These are phyloP conservation scores for Rhodotorula sp. DNA, from an alignment of 1,284 basidiomycete species.

Conservation along the genomic window DNA sequence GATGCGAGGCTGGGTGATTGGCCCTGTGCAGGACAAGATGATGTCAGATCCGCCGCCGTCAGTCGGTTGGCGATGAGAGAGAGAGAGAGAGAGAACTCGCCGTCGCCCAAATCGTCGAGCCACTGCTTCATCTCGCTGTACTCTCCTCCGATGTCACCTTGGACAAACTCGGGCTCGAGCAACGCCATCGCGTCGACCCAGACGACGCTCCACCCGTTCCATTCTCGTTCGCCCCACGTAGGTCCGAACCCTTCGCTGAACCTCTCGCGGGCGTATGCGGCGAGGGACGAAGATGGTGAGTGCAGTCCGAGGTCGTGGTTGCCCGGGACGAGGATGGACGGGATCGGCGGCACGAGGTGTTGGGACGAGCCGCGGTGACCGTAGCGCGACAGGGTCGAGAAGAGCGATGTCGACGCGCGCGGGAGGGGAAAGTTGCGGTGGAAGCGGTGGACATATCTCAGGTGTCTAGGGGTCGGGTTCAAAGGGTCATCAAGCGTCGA, in stretches of 20 bases:
- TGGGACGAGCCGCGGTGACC: not conserved
- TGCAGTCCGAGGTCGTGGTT: slow-evolving; percentile 77
- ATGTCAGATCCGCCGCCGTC: slow-evolving; percentile 13
- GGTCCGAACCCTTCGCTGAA: slow-evolving; percentile 67
- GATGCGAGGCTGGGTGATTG: slow-evolving; percentile 51
- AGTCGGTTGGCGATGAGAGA: too few species aligned
- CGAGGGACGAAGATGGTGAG: slow-evolving; percentile 14
- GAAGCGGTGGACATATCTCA: slow-evolving; percentile 42
- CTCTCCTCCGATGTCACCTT: slow-evolving; percentile 9
- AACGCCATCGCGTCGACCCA: slow-evolving; percentile 47
- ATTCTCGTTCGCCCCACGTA: slow-evolving; percentile 65
- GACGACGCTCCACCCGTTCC: slow-evolving; percentile 58
- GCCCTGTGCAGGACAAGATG: slow-evolving; percentile 22
- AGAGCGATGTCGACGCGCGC: slow-evolving; percentile 13
- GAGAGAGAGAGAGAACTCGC: slow-evolving; percentile 19
- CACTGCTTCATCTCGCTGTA: slow-evolving; percentile 24
- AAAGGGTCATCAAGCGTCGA: not conserved
- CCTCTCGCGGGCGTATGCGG: slow-evolving; percentile 59
- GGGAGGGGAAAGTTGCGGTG: slow-evolving; percentile 30
- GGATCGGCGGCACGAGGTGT: slow-evolving; percentile 47
- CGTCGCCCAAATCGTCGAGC: slow-evolving; percentile 22
- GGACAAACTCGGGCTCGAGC: slow-evolving; percentile 38
- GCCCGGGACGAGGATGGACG: slow-evolving; percentile 71
- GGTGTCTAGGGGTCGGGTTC: slow-evolving; percentile 30
- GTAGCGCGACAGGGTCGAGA: slow-evolving; percentile 10